Evolutionary conservation across 176 grass and related monocot genomes (phyloP).

Genomic region (Oryza meridionalis): DNA sequence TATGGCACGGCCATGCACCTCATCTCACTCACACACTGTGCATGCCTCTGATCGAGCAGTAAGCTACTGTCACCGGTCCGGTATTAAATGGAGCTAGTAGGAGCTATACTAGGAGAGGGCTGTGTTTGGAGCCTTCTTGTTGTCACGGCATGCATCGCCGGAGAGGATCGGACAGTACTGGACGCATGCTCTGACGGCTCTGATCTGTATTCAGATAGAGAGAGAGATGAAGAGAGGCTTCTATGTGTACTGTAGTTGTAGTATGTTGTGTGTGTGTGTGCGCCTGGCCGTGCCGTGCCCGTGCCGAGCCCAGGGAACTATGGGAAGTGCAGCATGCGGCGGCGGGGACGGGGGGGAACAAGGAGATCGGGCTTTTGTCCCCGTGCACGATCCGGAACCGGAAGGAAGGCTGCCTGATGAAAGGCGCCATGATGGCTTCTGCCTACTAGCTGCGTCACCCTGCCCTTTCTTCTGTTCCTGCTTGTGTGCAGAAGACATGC

Average conservation of each 20-base stretch:
- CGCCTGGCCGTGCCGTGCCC: background rate
- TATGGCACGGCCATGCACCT: background rate
- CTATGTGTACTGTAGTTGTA: background rate
- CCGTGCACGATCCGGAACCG: conserved; percentile 39
- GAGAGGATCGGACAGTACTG: too few species aligned
- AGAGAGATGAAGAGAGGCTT: too few species aligned
- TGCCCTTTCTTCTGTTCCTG: too few species aligned
- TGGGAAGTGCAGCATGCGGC: conserved; percentile 46
- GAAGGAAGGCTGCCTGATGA: conserved; percentile 16
- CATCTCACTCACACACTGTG: conserved; percentile 13
- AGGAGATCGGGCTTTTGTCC: conserved; percentile 63
- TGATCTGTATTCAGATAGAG: too few species aligned
- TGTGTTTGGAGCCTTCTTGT: conserved; percentile 71
- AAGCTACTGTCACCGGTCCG: conserved; percentile 26
- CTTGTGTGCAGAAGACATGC: too few species aligned
- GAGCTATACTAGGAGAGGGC: too few species aligned
- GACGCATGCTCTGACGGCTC: background rate
- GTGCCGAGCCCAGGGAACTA: background rate
- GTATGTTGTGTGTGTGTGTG: too few species aligned
- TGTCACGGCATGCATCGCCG: conserved; percentile 28
- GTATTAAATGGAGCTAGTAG: conserved; percentile 38
- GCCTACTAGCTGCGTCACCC: too few species aligned
- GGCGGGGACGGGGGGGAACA: conserved; percentile 36
- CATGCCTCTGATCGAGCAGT: background rate
- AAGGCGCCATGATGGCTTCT: background rate